These are phyloP conservation scores for Rhynchosporium agropyri DNA, from an alignment of 2,329 filamentous ascomycete species.

Conservation along the genomic window DNA sequence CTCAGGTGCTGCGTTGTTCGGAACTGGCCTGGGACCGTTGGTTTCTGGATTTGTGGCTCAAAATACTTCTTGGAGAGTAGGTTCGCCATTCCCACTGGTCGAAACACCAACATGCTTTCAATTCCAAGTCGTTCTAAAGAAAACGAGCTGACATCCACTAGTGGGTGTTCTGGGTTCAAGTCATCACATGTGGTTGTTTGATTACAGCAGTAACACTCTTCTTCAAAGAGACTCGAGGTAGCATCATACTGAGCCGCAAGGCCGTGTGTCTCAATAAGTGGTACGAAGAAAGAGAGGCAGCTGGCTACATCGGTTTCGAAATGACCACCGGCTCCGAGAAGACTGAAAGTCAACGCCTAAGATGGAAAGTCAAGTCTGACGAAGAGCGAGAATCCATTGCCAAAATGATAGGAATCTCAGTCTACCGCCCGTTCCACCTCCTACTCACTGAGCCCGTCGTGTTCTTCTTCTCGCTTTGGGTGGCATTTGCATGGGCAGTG, in stretches of 20 bases:
- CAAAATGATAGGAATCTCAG: slow-evolving; percentile 72
- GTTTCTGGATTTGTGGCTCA: slow-evolving; percentile 70
- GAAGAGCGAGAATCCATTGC: slow-evolving; percentile 70
- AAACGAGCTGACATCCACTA: slow-evolving; percentile 10
- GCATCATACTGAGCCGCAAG: slow-evolving; percentile 76
- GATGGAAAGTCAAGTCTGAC: slow-evolving; percentile 80
- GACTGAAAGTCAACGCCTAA: slow-evolving; percentile 56
- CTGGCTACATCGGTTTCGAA: slow-evolving; percentile 54
- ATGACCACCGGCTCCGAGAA: slow-evolving; percentile 42
- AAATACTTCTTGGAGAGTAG: slow-evolving; percentile 64
- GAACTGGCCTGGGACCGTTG: slow-evolving; percentile 78
- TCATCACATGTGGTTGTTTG: slow-evolving; percentile 67
- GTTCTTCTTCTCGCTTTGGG: slow-evolving; percentile 88
- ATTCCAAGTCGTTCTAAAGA: background rate
- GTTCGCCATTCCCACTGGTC: background rate
- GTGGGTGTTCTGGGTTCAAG: slow-evolving; percentile 89
- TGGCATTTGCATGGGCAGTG: slow-evolving; percentile 85
- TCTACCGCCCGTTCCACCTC: slow-evolving; percentile 77
- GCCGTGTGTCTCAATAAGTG: slow-evolving; percentile 74
- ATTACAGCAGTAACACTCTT: slow-evolving; percentile 66
- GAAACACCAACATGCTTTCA: slow-evolving; percentile 3
- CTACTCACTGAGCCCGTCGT: slow-evolving; percentile 77
- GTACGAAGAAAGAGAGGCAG: slow-evolving; percentile 71
- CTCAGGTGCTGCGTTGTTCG: slow-evolving; percentile 75
- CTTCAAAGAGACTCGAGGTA: slow-evolving; percentile 82